Conservation (phyloP, 495 filamentous ascomycete genomes). For the Aspergillus kassunensis region DNA sequence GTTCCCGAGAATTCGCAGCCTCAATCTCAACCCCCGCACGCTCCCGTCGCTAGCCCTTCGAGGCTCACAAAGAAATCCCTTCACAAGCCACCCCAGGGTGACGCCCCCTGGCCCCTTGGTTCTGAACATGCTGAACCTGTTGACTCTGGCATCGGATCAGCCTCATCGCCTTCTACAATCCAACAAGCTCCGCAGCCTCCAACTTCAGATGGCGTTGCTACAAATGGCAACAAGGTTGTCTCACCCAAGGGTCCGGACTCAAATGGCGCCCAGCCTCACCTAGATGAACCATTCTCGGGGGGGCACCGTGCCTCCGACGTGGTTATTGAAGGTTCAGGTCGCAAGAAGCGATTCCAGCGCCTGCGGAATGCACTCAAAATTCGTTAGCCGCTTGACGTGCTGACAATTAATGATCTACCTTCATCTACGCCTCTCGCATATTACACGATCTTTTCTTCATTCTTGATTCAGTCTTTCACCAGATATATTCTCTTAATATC, state of each 20-base stretch:
- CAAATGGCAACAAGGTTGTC: conserved; percentile 5
- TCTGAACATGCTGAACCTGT: conserved; percentile 11
- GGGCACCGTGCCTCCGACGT: conserved; percentile 26
- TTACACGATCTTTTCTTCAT: conserved; percentile 7
- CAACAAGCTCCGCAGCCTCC: conserved; percentile 9
- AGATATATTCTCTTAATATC: conserved; percentile 15
- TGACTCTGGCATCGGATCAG: conserved; percentile 11
- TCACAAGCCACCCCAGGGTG: conserved; percentile 19
- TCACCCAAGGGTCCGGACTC: background rate
- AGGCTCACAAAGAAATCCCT: conserved; percentile 30
- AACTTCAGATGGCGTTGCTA: conserved; percentile 16
- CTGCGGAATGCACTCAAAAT: conserved; percentile 48
- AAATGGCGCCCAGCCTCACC: background rate
- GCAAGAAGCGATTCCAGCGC: conserved; percentile 49
- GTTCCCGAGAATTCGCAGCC: conserved; percentile 34
- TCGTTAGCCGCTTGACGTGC: conserved; percentile 17
- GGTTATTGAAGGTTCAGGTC: conserved; percentile 35
- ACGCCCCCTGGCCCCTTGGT: conserved; percentile 33
- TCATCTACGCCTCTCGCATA: background rate
- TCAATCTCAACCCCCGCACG: conserved; percentile 22
- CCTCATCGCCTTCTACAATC: conserved; percentile 8
- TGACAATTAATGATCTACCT: background rate
- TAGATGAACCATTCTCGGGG: background rate
- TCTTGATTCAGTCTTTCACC: conserved; percentile 10
- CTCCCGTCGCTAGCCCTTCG: conserved; percentile 19